phyloP scores from a whole-genome alignment of 768 basidiomycete species.

The Tylopilus felleus region DNA sequence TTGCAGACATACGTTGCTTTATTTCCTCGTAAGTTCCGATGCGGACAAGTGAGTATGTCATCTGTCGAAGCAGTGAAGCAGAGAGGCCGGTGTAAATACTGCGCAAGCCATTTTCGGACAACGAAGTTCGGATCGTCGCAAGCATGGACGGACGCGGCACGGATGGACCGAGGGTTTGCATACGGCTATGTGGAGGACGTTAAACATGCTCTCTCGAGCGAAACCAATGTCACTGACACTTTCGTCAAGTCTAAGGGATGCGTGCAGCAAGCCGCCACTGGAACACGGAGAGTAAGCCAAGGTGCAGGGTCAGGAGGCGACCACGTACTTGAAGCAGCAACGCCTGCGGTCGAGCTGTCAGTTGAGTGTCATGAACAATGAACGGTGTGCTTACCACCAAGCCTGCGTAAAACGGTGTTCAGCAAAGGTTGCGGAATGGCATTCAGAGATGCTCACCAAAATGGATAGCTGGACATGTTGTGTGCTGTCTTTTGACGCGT shows the following conservation, averaged over 20 bases:
- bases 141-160: constrained; percentile 62
- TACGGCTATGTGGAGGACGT: constrained; percentile 48
- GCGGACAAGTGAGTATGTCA: constrained; percentile 87
- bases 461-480: constrained; percentile 29
- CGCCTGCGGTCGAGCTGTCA: constrained; percentile 38
- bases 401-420: constrained; percentile 37
- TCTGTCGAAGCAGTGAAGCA: constrained; percentile 82
- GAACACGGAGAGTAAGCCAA: constrained; percentile 8
- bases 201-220: not conserved
- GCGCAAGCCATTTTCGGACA: constrained; percentile 63
- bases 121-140: constrained; percentile 58
- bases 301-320: not conserved
- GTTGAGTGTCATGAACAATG: not conserved
- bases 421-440: not conserved
- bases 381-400: constrained; percentile 49
- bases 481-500: constrained; percentile 9
- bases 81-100: constrained; percentile 80
- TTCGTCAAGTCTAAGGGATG: constrained; percentile 86
- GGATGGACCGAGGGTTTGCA: constrained; percentile 66
- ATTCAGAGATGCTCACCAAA: constrained; percentile 26
- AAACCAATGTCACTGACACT: constrained; percentile 49
- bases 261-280: constrained; percentile 79
- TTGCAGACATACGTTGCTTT: constrained; percentile 52
- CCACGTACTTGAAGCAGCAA: constrained; percentile 59
- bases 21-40: constrained; percentile 79